Evolutionary conservation across 1,284 basidiomycete species (phyloP).

Genomic region (Austroboletus niveus): DNA sequence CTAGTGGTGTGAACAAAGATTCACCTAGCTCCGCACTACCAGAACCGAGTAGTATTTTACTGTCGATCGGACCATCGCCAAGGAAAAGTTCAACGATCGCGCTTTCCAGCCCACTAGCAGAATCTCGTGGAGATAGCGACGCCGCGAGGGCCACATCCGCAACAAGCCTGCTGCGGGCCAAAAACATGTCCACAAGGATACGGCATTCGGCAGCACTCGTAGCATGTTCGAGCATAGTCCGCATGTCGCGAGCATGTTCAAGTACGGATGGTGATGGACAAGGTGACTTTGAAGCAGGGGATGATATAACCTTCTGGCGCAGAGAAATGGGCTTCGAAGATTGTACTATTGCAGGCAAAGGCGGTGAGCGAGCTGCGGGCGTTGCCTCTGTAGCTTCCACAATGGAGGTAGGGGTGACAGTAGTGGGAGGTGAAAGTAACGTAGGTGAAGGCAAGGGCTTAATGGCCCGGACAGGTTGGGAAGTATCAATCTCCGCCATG

Average conservation of each 20-base stretch:
- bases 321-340: slow-evolving; percentile 19
- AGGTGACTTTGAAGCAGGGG: slow-evolving; percentile 3
- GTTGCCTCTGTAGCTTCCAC: slow-evolving; percentile 1
- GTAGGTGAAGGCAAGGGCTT: slow-evolving; percentile 6
- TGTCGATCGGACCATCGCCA: slow-evolving; percentile 31
- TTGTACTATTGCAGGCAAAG: slow-evolving; percentile 6
- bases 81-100: slow-evolving; percentile 53
- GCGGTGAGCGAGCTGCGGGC: slow-evolving; percentile 2
- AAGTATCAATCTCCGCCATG: slow-evolving; percentile 6
- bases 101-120: slow-evolving; percentile 28
- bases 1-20: background rate
- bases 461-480: slow-evolving; percentile 3
- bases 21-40: slow-evolving; percentile 2
- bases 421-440: slow-evolving; percentile 3
- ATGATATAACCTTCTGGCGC: slow-evolving; percentile 5
- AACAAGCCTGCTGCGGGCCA: slow-evolving; percentile 53
- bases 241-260: slow-evolving; percentile 61
- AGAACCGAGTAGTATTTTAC: background rate
- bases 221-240: slow-evolving; percentile 66
- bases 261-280: slow-evolving; percentile 20
- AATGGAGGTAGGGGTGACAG: slow-evolving; percentile 3
- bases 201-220: slow-evolving; percentile 81
- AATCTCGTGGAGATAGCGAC: slow-evolving; percentile 8
- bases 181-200: slow-evolving; percentile 77
- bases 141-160: slow-evolving; percentile 17